Evolutionary conservation across 345 rosid species (phyloP), one percentile per base, ranked within the genome.

Genomic region (Garcia nutans): DNA sequence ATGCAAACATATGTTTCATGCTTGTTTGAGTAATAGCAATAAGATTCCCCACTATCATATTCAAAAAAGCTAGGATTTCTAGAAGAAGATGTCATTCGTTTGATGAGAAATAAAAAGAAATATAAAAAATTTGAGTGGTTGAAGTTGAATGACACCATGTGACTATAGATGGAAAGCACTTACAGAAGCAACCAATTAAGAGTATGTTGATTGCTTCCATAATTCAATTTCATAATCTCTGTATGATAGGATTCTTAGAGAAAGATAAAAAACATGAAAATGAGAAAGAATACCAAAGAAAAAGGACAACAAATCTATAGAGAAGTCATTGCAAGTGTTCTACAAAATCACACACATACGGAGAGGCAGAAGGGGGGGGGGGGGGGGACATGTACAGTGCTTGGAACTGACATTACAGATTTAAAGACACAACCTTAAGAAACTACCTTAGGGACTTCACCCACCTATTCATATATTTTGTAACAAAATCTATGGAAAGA

Each of bases 101-200:
- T 31, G 37, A 31, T 31, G 37, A 31, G 3, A 31, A 31, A 31
- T 3, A 31, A 31, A 31, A 31, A 31, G 37, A 31, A 31, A 31
- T 31, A 31, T 31, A 1, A 3, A 31, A 31, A 31, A 31, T 31
- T 31, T 3, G 37, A 31, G 37, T 31, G 37, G 3, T 3, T 31
- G 37, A n/a, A n/a, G 11, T 55, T 55, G 45, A 28, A 22, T 42
- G 23, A 52, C 13, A 50, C 7, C 28, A 66, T 22, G n/a, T 42
- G 52, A 47, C 54, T 49, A 41, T 19, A 50, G 63, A 71, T 8
- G 50, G 45, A 26, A 68, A 61, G 37, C 74, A 83, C 97, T 85
- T 87, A 95, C 97, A 74, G 92, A 85, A 74, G 83, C 72, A 71
- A 93, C 81, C 86, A 95, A 75, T 65, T 86, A 86, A 37, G 86